phyloP scores from a whole-genome alignment of 805 yeast species.

The Pichia membranifaciens region DNA sequence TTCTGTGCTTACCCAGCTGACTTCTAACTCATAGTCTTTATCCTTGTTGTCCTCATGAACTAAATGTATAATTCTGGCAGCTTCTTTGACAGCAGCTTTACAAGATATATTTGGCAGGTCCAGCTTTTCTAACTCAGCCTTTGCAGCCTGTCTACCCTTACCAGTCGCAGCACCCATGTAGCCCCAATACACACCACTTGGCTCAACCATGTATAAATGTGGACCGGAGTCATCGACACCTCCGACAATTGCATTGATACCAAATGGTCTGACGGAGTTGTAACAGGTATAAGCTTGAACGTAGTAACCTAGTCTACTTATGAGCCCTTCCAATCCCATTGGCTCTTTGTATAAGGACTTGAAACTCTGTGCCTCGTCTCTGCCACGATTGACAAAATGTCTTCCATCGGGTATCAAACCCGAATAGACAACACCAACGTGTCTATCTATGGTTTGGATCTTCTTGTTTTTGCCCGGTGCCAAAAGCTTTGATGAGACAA shows the following conservation, averaged over 20 bases:
- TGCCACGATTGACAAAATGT: conserved; percentile 83
- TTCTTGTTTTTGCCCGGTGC: conserved; percentile 87
- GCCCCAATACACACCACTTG: conserved; percentile 97
- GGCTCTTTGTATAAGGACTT: conserved; percentile 70
- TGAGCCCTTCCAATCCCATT: conserved; percentile 73
- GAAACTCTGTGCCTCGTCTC: conserved; percentile 84
- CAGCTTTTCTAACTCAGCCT: conserved; percentile 90
- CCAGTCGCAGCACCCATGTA: conserved; percentile 97
- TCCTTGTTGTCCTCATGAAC: conserved; percentile 98
- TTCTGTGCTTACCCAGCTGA: conserved; percentile 75
- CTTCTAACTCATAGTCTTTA: conserved; percentile 91
- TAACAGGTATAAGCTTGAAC: conserved; percentile 95
- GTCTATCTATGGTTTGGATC: conserved; percentile 89
- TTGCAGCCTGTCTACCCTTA: conserved; percentile 97
- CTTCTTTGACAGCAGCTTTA: conserved; percentile 83
- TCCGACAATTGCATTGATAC: conserved; percentile 86
- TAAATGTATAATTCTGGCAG: conserved; percentile 85
- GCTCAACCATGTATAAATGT: conserved; percentile 94
- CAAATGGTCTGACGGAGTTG: conserved; percentile 97
- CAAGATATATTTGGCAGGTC: conserved; percentile 64
- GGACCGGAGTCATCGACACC: conserved; percentile 84
- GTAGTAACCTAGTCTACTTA: conserved; percentile 82
- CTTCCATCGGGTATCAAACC: conserved; percentile 97
- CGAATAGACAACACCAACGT: conserved; percentile 90
- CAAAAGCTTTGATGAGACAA: conserved; percentile 76